Evolutionary conservation across 129 eudicot species (phyloP), one percentile per base, ranked within the genome.

Genomic region (Artemisia annua): DNA sequence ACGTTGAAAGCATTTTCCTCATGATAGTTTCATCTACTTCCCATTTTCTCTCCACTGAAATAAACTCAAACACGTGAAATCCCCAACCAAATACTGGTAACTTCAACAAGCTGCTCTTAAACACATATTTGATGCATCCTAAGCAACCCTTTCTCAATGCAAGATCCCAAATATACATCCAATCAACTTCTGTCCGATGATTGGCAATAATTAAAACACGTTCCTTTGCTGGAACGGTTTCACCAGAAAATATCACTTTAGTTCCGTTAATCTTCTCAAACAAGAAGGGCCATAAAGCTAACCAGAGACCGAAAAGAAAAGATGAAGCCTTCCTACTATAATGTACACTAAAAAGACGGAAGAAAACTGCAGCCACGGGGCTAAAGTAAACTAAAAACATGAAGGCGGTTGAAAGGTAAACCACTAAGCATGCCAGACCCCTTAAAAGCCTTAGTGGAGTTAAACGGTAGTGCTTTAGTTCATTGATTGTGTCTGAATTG

Each of bases 101-200:
- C 62, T 88, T 91, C 97, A 91, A 88, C 79, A 91, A 82, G 77
- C 96, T 88, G 72, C 90, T 91, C 77, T 91, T 88, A 30, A 91
- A 96, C 50, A 91, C 87, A 78, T 91, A 91, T 62, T 78, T 88
- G 75, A 91, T 88, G 80, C 68, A 79, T 7, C 90, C 96, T 71
- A 88, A 53, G 72, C 93, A 64, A 72, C 96, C 97, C 65, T 91
- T 91, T 66, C 97, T 51, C 58, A 88, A 44, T 16, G 97, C 97
- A 65, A 91, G 89, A 85, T 91, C 81, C 97, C 97, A 88, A 19
- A 88, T 67, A 71, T 91, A 91, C 97, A 91, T 91, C 97, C 97
- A 88, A 69, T 91, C 97, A 59, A 91, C 97, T 85, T 91, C 97
- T 0, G 97, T 91, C 81, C 97, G 77, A 77, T 91, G 97, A 75